Percentiles rank a stretch among this genome's conserved stretches.
Evolutionary conservation across 352 stramenopile genomes (phyloP).

Genomic region (Pythium sukuiense): DNA sequence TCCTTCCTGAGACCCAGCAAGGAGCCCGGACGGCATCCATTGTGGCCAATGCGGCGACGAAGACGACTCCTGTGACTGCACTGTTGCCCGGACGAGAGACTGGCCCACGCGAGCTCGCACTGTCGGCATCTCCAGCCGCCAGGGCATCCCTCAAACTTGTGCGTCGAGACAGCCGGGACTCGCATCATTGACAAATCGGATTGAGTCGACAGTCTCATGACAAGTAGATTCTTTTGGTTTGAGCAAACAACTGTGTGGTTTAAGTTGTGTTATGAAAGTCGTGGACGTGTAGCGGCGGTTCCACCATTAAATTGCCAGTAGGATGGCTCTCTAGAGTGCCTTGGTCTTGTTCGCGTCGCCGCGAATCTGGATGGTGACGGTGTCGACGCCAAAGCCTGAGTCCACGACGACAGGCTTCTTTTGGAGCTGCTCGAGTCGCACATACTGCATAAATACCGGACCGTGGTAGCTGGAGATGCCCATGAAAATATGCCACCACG

Average conservation of each 20-base stretch:
- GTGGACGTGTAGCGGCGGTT: no score
- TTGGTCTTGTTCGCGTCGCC: conserved; percentile 12
- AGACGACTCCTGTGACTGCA: not conserved
- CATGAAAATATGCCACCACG: conserved; percentile 87
- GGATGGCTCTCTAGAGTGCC: conserved; percentile 1
- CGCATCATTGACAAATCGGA: not conserved
- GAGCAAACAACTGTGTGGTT: no score
- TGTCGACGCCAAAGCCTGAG: conserved; percentile 62
- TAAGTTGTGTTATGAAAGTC: no score
- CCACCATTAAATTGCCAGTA: no score
- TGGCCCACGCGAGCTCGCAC: conserved; percentile 17
- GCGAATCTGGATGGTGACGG: conserved; percentile 48
- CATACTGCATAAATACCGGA: conserved; percentile 86
- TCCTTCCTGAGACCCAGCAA: not conserved
- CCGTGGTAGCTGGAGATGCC: conserved; percentile 78
- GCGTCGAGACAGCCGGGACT: not conserved
- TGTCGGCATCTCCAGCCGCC: not conserved
- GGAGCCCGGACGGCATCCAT: not conserved
- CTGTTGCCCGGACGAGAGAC: not conserved
- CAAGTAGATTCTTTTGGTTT: no score
- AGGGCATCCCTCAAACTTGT: conserved; percentile 8
- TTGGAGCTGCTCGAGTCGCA: conserved; percentile 75
- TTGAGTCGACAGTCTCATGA: no score
- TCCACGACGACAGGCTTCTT: conserved; percentile 53
- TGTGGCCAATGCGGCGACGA: not conserved